Evolutionary conservation across 2,329 filamentous ascomycete species (phyloP).

Genomic region (Dryadomyces quercus-mongolicae): DNA sequence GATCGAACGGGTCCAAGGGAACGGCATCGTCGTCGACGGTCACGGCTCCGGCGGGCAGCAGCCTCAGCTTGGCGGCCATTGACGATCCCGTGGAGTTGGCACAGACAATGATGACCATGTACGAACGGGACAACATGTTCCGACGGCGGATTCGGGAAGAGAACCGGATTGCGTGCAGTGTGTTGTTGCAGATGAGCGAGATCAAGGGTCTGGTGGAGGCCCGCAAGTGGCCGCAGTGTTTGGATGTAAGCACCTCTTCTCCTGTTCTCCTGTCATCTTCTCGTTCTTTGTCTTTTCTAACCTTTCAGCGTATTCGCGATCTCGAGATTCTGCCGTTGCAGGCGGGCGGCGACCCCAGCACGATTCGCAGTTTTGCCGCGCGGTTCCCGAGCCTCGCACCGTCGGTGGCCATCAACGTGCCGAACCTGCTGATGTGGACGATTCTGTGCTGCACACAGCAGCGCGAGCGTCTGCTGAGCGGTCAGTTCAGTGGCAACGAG

Average conservation of each 20-base stretch:
- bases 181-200: conserved; percentile 47
- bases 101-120: conserved; percentile 50
- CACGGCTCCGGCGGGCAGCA: conserved; percentile 43
- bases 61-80: conserved; percentile 47
- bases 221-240: conserved; percentile 42
- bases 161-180: conserved; percentile 43
- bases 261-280: neutral
- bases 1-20: conserved; percentile 14
- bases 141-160: conserved; percentile 43
- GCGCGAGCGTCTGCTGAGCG: conserved; percentile 55
- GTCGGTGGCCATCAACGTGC: conserved; percentile 77
- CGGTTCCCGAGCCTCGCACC: conserved; percentile 69
- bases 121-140: conserved; percentile 49
- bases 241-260: conserved; percentile 38
- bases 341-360: conserved; percentile 60
- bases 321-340: conserved; percentile 72
- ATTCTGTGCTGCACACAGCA: conserved; percentile 76
- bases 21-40: conserved; percentile 30
- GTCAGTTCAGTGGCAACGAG: conserved; percentile 64
- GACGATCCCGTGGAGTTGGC: conserved; percentile 50
- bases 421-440: conserved; percentile 87
- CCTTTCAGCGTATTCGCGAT: conserved; percentile 47
- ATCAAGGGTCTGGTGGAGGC: conserved; percentile 45
- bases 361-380: conserved; percentile 68
- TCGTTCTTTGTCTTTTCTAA: neutral